A percentile compares a stretch with the other conserved stretches of the same genome.
Evolutionary conservation across 202 grass and related monocot species (phyloP).

Genomic region (Bolboschoenoplectus hybrid): DNA sequence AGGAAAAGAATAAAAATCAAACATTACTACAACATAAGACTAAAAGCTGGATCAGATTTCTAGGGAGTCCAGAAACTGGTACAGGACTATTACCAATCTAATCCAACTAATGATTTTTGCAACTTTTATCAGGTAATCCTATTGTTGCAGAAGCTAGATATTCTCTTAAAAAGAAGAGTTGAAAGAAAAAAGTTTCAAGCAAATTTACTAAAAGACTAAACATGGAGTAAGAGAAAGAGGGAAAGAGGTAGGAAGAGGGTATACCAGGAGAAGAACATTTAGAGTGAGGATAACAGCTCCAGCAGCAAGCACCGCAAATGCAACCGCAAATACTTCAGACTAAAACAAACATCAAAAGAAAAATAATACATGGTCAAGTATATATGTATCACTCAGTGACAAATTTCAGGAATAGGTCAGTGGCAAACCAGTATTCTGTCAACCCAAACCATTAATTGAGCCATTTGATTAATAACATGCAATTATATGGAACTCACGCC

Average conservation of each 20-base stretch:
- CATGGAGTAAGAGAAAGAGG: background rate
- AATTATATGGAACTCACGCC: background rate
- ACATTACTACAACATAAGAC: background rate
- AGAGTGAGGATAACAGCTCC: conserved; percentile 93
- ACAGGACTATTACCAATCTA: background rate
- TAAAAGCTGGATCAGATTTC: conserved; percentile 6
- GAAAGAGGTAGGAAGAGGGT: background rate
- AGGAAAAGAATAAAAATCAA: conserved; percentile 19
- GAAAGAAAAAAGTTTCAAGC: background rate
- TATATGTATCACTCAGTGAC: background rate
- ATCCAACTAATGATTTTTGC: background rate
- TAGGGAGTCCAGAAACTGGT: background rate
- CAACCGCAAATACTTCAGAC: conserved; percentile 99
- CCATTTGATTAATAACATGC: background rate
- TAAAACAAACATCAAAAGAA: conserved; percentile 47
- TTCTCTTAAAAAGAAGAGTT: background rate
- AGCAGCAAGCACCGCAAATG: conserved; percentile 95
- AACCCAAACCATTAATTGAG: conserved; percentile 23
- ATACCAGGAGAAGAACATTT: conserved; percentile 98
- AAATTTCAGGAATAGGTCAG: background rate
- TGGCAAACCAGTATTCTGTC: background rate
- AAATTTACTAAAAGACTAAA: conserved; percentile 10
- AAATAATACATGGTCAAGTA: conserved; percentile 9
- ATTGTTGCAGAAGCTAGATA: background rate
- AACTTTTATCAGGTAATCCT: background rate